Evolutionary conservation across 208 protist species (phyloP).

Genomic region (Trypanosoma rangeli): DNA sequence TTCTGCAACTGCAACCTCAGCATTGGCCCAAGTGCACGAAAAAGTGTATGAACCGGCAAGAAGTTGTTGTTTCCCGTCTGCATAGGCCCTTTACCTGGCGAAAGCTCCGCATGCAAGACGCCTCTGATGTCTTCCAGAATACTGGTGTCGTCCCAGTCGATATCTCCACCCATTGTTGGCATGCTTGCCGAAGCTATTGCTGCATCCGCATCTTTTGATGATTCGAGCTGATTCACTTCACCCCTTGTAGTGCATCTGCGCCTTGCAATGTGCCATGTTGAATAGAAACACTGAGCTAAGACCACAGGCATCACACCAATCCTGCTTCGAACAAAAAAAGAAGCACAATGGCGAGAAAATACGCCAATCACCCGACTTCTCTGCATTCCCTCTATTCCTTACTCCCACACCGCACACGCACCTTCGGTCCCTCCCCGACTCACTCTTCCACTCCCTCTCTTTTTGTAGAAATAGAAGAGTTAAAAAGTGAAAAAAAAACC

Average conservation of each 20-base stretch:
- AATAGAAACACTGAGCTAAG: neutral
- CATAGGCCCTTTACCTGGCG: neutral
- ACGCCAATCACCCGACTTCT: neutral
- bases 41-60: constrained; percentile 21
- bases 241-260: neutral
- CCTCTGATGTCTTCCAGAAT: constrained; percentile 20
- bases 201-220: neutral
- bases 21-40: constrained; percentile 10
- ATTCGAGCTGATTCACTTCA: neutral
- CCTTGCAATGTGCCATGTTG: neutral
- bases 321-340: neutral
- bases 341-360: neutral
- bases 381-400: constrained; percentile 1
- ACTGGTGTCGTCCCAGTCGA: constrained; percentile 20
- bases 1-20: constrained; percentile 23
- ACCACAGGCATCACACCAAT: neutral
- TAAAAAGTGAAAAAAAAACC: constrained; percentile 11
- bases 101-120: constrained; percentile 6
- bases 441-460: neutral
- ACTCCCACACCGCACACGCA: neutral
- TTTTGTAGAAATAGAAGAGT: neutral
- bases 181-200: neutral
- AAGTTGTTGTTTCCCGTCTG: neutral
- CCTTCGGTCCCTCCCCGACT: no score
- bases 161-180: neutral